These are phyloP conservation scores for Thelonectria olida DNA, from an alignment of 2,329 filamentous ascomycete genomes.

Conservation along the genomic window DNA sequence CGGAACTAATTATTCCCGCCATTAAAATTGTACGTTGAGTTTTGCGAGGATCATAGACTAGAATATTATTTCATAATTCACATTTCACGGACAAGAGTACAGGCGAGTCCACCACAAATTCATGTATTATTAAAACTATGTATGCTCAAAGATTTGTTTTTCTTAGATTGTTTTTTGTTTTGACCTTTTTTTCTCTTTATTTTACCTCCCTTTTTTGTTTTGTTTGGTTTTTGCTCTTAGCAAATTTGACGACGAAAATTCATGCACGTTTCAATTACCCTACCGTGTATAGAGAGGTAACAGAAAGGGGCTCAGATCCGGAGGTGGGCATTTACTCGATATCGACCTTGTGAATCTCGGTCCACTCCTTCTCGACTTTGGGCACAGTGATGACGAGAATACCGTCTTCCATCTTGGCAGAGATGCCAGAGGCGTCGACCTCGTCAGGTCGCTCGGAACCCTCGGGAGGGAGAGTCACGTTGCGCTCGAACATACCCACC, in stretches of 20 bases:
- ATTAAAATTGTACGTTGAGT: too few species aligned
- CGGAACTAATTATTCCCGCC: too few species aligned
- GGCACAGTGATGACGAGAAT: constrained; percentile 80
- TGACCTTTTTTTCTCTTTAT: neutral
- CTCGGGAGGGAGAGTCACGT: constrained; percentile 66
- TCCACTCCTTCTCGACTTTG: constrained; percentile 74
- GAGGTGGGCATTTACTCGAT: constrained; percentile 52
- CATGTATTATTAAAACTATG: constrained; percentile 4
- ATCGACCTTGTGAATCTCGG: constrained; percentile 68
- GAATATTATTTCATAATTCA: neutral
- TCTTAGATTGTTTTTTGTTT: neutral
- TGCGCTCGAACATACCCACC: constrained; percentile 79
- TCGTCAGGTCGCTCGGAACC: constrained; percentile 59
- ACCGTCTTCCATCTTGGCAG: constrained; percentile 81
- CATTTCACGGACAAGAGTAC: neutral
- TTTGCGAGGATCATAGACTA: neutral
- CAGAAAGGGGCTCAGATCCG: neutral
- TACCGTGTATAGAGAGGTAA: neutral
- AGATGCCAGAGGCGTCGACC: constrained; percentile 74
- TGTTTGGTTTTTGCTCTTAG: neutral
- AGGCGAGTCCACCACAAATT: constrained; percentile 8
- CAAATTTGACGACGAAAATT: neutral
- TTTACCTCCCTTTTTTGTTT: constrained; percentile 22
- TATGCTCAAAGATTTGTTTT: neutral
- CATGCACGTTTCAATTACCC: neutral